Evolutionary conservation across 176 grass and related monocot genomes (phyloP).

Genomic region (Coix lacrymajobi): DNA sequence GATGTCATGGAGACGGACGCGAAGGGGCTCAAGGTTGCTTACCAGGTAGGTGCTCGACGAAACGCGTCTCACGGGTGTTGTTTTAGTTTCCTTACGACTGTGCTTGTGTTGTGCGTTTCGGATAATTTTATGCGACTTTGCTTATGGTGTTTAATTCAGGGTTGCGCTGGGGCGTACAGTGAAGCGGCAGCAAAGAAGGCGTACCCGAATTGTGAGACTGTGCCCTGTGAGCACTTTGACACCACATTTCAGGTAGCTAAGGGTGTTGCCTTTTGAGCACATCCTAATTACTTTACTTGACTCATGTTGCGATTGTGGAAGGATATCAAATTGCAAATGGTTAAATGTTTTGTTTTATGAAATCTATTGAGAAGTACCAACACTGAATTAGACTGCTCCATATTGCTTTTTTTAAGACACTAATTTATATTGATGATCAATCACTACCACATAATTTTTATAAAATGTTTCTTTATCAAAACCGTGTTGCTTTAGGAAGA

Average conservation of each 20-base stretch:
- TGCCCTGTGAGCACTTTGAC: slow-evolving; percentile 89
- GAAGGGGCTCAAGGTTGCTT: slow-evolving; percentile 59
- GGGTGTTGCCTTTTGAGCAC: neutral
- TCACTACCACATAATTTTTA: neutral
- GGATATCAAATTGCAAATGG: neutral
- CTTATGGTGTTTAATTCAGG: slow-evolving; percentile 37
- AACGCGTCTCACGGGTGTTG: neutral
- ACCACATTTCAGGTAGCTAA: slow-evolving; percentile 66
- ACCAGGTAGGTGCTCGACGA: slow-evolving; percentile 72
- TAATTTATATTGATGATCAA: neutral
- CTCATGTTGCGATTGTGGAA: neutral
- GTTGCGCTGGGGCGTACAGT: slow-evolving; percentile 72
- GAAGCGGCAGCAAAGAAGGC: slow-evolving; percentile 83
- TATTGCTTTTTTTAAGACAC: neutral
- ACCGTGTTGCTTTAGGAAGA: neutral
- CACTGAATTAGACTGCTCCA: neutral
- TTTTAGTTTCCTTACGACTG: neutral
- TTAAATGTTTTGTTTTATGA: neutral
- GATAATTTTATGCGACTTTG: neutral
- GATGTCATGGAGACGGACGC: slow-evolving; percentile 32
- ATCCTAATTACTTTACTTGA: neutral
- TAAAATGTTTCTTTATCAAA: neutral
- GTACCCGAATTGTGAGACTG: slow-evolving; percentile 72
- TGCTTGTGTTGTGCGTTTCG: neutral
- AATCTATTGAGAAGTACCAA: neutral